Evolutionary conservation across 805 yeast species (phyloP), one percentile per base, ranked within the genome.

Genomic region (Candida endomychidarum): DNA sequence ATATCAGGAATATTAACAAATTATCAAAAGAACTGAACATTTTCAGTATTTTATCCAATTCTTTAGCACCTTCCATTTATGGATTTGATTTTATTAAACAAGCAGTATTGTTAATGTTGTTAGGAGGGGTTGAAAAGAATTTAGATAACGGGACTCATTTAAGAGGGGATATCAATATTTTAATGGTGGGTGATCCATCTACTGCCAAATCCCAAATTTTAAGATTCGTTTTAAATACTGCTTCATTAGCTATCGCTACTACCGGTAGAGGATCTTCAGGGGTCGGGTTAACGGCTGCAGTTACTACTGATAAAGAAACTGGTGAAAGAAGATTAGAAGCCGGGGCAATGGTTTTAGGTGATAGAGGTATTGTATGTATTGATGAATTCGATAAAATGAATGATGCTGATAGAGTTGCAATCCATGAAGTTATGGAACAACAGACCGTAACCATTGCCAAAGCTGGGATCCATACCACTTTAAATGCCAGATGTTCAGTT

Each of bases 201-300:
- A 93, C 99, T 12, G 98, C 99, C 18, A 93, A 93, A 63, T 90
- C 97, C 3, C 99, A 93, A 67, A 82, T 93, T 70, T 75, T 93
- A 48, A 77, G 98, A 49, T 91, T 93, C 58, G 98, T 93, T 14
- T 72, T 93, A 47, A 93, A 91, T 60, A 91, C 98, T 1, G 99
- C 99, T 1, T 74, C 95, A 1, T 71, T 93, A 52, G 98, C 98
- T 3, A 89, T 93, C 52, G 97, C 98, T 19, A 93, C 99, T 1
- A 93, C 99, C 0, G 99, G 99, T 71, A 81, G 96, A 62, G 99
- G 99, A 48, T 91, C 98, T n/a, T 90, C 98, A 1, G 99, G 99
- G 62, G 99, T 93, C 32, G 99, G 99, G 87, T 76, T 93, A 56
- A 93, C 99, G 0, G 99, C 99, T 14, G 99, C 99, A 1, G 99